Percentiles rank a stretch among this genome's conserved stretches.
Conservation (phyloP, 2,329 filamentous ascomycete genomes). For the Pseudogymnoascus sp. region DNA sequence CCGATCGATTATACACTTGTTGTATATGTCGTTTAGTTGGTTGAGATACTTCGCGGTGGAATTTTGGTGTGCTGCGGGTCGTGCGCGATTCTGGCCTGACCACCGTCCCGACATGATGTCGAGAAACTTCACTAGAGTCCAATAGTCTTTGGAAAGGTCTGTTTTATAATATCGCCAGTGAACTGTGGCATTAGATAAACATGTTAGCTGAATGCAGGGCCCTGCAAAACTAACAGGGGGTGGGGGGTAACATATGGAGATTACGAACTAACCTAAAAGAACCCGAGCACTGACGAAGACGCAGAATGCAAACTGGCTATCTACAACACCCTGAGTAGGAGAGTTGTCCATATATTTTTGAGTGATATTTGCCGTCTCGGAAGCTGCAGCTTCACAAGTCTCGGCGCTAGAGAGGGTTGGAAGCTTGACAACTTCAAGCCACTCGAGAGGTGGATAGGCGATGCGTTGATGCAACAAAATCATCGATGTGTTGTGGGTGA, state of each 20-base stretch:
- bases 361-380: conserved; percentile 26
- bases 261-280: conserved; percentile 19
- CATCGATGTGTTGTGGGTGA: conserved; percentile 30
- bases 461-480: conserved; percentile 29
- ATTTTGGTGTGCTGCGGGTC: conserved; percentile 10
- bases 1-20: conserved; percentile 10
- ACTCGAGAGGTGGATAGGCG: conserved; percentile 24
- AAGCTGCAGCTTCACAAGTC: conserved; percentile 25
- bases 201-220: neutral
- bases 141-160: conserved; percentile 19
- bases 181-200: conserved; percentile 9
- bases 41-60: conserved; percentile 16
- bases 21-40: conserved; percentile 13
- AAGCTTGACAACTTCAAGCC: conserved; percentile 18
- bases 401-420: conserved; percentile 25
- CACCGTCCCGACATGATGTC: conserved; percentile 21
- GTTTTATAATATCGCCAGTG: conserved; percentile 21
- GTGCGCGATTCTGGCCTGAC: conserved; percentile 11
- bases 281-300: conserved; percentile 25
- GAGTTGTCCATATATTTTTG: conserved; percentile 25
- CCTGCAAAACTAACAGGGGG: neutral
- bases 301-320: conserved; percentile 27
- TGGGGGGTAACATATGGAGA: neutral
- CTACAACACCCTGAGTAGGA: conserved; percentile 13
- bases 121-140: conserved; percentile 19